A percentile compares a stretch with the other conserved stretches of the same genome.
phyloP scores from a whole-genome alignment of 306 rosid genomes.

The Fragaria vesca region DNA sequence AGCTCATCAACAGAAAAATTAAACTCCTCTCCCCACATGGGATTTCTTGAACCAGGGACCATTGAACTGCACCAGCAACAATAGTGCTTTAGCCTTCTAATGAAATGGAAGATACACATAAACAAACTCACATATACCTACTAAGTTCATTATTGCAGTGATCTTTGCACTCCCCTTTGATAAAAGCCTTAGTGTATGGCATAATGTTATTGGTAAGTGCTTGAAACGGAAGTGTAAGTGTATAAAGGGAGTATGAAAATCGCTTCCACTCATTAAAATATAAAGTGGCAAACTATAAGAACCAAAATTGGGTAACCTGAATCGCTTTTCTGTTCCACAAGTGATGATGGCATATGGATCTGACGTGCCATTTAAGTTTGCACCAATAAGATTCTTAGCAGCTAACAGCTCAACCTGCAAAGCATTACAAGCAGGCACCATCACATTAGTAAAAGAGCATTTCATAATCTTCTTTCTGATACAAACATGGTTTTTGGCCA shows the following conservation, averaged over 20 bases:
- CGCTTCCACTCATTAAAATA: neutral
- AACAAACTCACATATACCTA: neutral
- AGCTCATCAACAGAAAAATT: constrained; percentile 92
- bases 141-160: neutral
- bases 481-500: neutral
- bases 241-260: neutral
- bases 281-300: constrained; percentile 5
- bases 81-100: constrained; percentile 11
- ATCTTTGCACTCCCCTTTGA: neutral
- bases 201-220: neutral
- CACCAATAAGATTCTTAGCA: constrained; percentile 90
- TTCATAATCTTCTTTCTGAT: neutral
- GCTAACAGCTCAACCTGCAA: constrained; percentile 93
- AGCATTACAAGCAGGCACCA: constrained; percentile 12
- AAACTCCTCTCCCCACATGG: constrained; percentile 99
- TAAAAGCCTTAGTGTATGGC: neutral
- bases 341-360: constrained; percentile 96
- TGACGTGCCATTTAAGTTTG: constrained; percentile 94
- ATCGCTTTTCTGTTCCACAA: constrained; percentile 85
- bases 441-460: neutral
- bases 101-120: neutral
- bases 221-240: neutral
- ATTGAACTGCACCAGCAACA: constrained; percentile 74
- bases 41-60: constrained; percentile 99
- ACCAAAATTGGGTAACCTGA: constrained; percentile 53